Evolutionary conservation across 2,329 filamentous ascomycete species (phyloP).

Genomic region (Colletotrichum coccodes): DNA sequence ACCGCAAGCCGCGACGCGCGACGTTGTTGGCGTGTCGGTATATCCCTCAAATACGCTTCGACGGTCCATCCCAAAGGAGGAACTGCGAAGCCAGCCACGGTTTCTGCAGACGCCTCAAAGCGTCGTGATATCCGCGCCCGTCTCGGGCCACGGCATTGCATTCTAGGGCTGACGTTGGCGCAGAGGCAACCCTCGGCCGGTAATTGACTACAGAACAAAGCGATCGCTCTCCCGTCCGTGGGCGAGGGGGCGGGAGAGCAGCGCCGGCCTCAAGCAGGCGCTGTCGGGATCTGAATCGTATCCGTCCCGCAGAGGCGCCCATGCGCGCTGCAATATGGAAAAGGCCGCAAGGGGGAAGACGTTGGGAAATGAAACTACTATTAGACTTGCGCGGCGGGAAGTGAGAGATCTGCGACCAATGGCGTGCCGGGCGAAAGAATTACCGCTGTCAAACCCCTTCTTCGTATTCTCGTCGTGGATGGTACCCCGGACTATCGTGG

Average conservation of each 20-base stretch:
- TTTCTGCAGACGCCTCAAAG: background rate
- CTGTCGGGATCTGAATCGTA: background rate
- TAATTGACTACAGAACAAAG: background rate
- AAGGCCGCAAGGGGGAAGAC: background rate
- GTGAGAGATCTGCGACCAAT: background rate
- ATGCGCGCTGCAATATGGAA: background rate
- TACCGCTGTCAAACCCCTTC: background rate
- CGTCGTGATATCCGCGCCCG: background rate
- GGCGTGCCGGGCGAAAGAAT: background rate
- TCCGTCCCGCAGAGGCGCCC: background rate
- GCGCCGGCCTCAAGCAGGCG: background rate
- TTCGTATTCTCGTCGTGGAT: background rate
- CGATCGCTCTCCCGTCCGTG: background rate
- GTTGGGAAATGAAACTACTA: background rate
- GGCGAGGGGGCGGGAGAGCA: background rate
- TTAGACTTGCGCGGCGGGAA: background rate
- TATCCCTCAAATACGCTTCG: background rate
- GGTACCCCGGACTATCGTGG: background rate
- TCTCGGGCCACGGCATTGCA: conserved; percentile 3
- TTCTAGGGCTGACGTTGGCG: background rate
- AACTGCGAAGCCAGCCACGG: background rate
- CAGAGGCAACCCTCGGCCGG: background rate
- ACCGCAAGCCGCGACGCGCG: too few relatives aligned
- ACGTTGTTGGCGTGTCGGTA: background rate
- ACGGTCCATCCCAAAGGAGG: background rate